Evolutionary conservation across 2,329 filamentous ascomycete genomes (phyloP), one percentile per base, ranked within the genome.

Genomic region (Apiospora marii): DNA sequence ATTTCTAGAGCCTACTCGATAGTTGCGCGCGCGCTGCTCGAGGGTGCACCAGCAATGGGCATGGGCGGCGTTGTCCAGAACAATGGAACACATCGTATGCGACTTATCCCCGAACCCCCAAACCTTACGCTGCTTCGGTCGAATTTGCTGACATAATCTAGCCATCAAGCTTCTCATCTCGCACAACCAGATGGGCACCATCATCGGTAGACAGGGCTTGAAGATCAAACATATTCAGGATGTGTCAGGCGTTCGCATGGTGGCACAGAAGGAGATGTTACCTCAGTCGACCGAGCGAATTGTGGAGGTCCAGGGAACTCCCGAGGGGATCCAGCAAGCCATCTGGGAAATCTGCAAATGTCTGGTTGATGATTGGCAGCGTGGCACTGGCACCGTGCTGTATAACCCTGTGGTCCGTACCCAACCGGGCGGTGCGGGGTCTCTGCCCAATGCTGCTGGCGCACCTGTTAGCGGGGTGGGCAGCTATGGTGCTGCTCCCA

Each of bases 191-290:
- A 99, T 99, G 96, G 96, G 96, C 75, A 99, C 96, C 79, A 98
- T 99, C 85, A 99, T 99, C 81, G 96, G 96, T 79, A 92, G 95
- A 76, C 94, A 97, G 83, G 96, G 96, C 73, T 89, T 98, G 77
- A 99, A 98, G 88, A 99, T 99, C 88, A 99, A 99, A 89, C 94
- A 98, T 83, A 99, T 99, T 78, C 96, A 99, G 83, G 96, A 99
- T 83, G 92, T 92, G 43, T 98, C 96, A 6, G 95, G 95, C 76
- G 96, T 98, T 73, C 95, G 96, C 81, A 99, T 99, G 96, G 95
- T 99, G 68, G 96, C 96, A 53, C 96, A 99, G 84, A 99, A 99
- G 86, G 96, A 99, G 81, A 99, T 99, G 96, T 92, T 99, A 10
- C 96, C 96, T 48, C 96, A 99, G 84, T 99, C 96, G 7, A 99